Evolutionary conservation across 768 basidiomycete genomes (phyloP), one percentile per base, ranked within the genome.

Genomic region (Mrakia gelida): DNA sequence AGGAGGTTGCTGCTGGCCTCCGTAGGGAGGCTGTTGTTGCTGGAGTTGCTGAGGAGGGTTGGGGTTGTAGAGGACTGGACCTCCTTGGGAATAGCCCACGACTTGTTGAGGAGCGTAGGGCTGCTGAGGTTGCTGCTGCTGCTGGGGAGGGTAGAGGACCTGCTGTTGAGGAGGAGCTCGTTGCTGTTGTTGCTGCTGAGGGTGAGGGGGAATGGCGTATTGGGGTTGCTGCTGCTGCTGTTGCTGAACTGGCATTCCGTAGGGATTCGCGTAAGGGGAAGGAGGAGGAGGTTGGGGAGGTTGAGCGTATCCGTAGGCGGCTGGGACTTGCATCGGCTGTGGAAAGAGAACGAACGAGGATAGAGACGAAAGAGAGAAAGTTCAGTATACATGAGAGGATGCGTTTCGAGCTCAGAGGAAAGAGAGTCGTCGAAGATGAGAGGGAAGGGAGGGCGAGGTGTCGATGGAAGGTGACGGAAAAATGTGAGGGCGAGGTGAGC

Each of bases 101-200:
- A 70, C 38, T 38, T 21, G 34, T 4, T 70, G 67, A 34, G 34
- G 67, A 34, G 34, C 32, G 67, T 34, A 41, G 21, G 41, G 49
- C 9, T 9, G 23, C 9, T 70, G 41, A 28, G 73, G 54, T 41
- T 54, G 80, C 75, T 80, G 68, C 28, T 54, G 68, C 38, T 79
- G 80, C 16, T 67, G 71, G n/a, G 23, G 32, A 23, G 32, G 72
- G 30, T 34, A 28, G 52, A 59, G 23, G 38, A 59, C 72, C 49
- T 72, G 79, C 65, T 80, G 79, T 52, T 80, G 76, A 41, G 81
- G 79, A 75, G 80, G 80, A 43, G 76, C 80, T 38, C 75, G 79
- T 59, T 81, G 80, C 43, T 82, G 70, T n/a, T 79, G 81, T 28
- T 75, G 84, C 32, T 84, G 81, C 52, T 85, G 81, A 63, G 74